Conservation (phyloP, 1,139 yeast species). For the Wickerhamomyces sp. region DNA sequence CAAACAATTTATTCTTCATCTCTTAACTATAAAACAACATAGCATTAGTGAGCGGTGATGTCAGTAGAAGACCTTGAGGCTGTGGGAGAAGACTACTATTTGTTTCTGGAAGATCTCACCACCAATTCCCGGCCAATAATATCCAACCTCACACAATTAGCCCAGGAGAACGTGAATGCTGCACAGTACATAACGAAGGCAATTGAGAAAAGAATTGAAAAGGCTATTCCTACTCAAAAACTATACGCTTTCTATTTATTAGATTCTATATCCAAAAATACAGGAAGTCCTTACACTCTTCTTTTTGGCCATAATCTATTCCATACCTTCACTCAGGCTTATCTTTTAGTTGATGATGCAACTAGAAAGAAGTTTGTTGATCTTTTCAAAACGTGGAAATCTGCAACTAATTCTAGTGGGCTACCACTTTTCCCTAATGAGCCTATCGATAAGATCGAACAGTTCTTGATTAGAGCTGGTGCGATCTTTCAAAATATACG, state of each 20-base stretch:
- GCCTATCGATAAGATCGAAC: constrained; percentile 69
- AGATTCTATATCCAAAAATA: constrained; percentile 90
- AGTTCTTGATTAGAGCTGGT: constrained; percentile 57
- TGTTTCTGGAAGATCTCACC: constrained; percentile 70
- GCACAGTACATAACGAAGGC: constrained; percentile 79
- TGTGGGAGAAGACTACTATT: constrained; percentile 59
- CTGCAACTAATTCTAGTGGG: constrained; percentile 53
- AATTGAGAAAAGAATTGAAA: constrained; percentile 58
- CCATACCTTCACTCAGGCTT: constrained; percentile 70
- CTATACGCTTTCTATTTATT: constrained; percentile 76
- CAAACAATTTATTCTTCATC: neutral
- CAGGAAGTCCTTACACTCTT: constrained; percentile 83
- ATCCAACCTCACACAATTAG: constrained; percentile 78
- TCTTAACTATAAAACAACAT: neutral
- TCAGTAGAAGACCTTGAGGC: constrained; percentile 30
- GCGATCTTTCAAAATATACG: constrained; percentile 14
- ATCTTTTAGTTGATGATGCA: constrained; percentile 71
- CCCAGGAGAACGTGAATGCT: constrained; percentile 72
- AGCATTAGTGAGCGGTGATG: neutral
- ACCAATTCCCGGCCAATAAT: constrained; percentile 90
- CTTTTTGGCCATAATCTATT: constrained; percentile 64
- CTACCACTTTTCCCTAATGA: constrained; percentile 69
- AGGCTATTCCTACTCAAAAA: constrained; percentile 67
- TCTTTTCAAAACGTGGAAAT: constrained; percentile 86
- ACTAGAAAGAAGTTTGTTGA: constrained; percentile 69